A percentile compares a stretch with the other conserved stretches of the same genome.
Conservation (phyloP, 2,329 filamentous ascomycete genomes). For the Exophiala sp. region DNA sequence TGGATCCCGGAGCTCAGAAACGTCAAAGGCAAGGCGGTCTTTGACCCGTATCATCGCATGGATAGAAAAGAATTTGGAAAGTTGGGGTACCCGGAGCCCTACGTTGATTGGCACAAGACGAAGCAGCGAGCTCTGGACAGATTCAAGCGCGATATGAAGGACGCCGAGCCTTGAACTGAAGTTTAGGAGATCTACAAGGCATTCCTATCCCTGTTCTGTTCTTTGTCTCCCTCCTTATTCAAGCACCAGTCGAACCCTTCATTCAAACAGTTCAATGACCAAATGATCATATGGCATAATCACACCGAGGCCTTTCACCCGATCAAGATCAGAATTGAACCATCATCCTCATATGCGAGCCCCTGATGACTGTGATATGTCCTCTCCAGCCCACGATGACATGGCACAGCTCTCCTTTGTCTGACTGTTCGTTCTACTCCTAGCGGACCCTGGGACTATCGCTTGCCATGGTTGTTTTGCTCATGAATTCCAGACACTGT, state of each 20-base stretch:
- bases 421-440: background rate
- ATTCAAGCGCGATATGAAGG: constrained; percentile 56
- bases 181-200: too few species aligned
- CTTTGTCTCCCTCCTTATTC: too few species aligned
- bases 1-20: constrained; percentile 66
- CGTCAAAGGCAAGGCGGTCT: constrained; percentile 51
- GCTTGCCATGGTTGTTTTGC: background rate
- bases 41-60: constrained; percentile 43
- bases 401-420: background rate
- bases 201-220: too few species aligned
- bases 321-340: too few species aligned
- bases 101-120: constrained; percentile 63
- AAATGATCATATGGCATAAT: too few species aligned
- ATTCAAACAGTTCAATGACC: too few species aligned
- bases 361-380: background rate
- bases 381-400: background rate
- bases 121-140: constrained; percentile 58
- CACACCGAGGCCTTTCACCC: too few species aligned
- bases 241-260: too few species aligned
- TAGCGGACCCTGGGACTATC: background rate
- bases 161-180: constrained; percentile 32
- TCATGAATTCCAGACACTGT: too few species aligned
- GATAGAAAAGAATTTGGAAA: constrained; percentile 48
- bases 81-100: constrained; percentile 61
- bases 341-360: too few species aligned